Evolutionary conservation across 352 stramenopile species (phyloP).

Genomic region (Pythium phragmitis): DNA sequence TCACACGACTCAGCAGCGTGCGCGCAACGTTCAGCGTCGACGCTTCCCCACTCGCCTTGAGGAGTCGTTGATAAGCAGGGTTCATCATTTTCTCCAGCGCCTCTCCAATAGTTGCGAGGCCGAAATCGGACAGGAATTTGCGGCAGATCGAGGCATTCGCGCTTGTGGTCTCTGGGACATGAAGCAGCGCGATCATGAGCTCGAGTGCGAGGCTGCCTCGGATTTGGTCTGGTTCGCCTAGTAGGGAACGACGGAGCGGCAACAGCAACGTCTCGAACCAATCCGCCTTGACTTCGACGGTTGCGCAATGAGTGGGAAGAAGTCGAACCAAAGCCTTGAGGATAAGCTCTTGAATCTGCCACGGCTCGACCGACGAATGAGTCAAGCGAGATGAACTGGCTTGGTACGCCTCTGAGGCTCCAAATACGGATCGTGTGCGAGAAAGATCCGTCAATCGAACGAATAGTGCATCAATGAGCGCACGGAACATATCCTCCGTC

Average conservation of each 20-base stretch:
- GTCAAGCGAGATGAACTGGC: conserved; percentile 18
- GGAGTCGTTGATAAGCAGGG: conserved; percentile 63
- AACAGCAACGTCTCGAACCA: conserved; percentile 63
- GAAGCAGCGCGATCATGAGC: conserved; percentile 61
- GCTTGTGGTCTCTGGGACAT: conserved; percentile 39
- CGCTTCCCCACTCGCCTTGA: conserved; percentile 35
- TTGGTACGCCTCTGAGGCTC: conserved; percentile 17
- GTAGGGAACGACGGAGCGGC: conserved; percentile 59
- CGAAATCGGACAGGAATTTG: conserved; percentile 53
- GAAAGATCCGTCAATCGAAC: conserved; percentile 45
- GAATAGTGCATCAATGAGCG: conserved; percentile 70
- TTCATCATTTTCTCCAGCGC: conserved; percentile 71
- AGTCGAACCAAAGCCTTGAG: conserved; percentile 68
- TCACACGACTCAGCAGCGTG: conserved; percentile 68
- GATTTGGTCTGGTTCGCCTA: conserved; percentile 75
- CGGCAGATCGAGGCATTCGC: conserved; percentile 57
- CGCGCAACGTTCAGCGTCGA: conserved; percentile 37
- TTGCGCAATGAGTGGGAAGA: conserved; percentile 49
- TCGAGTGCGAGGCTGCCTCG: conserved; percentile 73
- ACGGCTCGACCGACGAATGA: conserved; percentile 42
- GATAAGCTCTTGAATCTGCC: conserved; percentile 79
- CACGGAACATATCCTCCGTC: conserved; percentile 67
- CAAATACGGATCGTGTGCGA: conserved; percentile 53
- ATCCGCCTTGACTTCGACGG: conserved; percentile 52
- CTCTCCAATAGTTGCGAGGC: conserved; percentile 50